Percentiles rank a stretch among this genome's conserved stretches.
phyloP scores from a whole-genome alignment of 148 eudicot species.

The Pouteria glomerata region DNA sequence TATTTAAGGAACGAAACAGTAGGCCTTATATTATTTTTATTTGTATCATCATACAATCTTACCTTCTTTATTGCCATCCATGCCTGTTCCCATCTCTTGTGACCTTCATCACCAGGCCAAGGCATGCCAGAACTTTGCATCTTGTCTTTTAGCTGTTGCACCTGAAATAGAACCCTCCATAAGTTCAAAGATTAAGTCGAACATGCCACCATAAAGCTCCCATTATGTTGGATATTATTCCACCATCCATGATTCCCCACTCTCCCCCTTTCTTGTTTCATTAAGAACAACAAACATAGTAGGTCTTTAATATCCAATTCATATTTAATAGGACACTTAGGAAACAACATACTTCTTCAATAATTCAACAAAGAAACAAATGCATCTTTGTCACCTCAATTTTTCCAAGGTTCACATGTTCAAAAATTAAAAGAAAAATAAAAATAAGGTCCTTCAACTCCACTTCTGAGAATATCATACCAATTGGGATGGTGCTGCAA shows the following conservation, averaged over 20 bases:
- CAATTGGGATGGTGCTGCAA: conserved; percentile 80
- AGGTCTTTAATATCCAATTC: background rate
- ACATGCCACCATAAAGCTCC: background rate
- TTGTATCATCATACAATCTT: background rate
- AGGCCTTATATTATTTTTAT: background rate
- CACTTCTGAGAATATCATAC: conserved; percentile 29
- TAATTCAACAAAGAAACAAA: background rate
- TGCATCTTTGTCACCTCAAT: no score
- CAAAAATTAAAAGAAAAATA: background rate
- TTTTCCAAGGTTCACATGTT: background rate
- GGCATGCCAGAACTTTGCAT: conserved; percentile 94
- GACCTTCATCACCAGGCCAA: conserved; percentile 99
- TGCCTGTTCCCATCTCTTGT: conserved; percentile 87
- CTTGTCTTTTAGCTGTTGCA: conserved; percentile 67
- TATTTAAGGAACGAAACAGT: background rate
- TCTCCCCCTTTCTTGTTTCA: background rate
- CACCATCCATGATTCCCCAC: background rate
- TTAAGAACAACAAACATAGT: background rate
- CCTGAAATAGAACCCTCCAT: conserved; percentile 36
- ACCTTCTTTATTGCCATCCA: conserved; percentile 96
- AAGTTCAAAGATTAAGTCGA: background rate
- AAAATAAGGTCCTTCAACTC: background rate
- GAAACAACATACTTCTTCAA: background rate
- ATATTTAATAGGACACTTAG: background rate
- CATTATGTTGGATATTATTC: background rate